These are phyloP conservation scores for Aspergillus sojae DNA, from an alignment of 2,329 filamentous ascomycete genomes.

Conservation along the genomic window DNA sequence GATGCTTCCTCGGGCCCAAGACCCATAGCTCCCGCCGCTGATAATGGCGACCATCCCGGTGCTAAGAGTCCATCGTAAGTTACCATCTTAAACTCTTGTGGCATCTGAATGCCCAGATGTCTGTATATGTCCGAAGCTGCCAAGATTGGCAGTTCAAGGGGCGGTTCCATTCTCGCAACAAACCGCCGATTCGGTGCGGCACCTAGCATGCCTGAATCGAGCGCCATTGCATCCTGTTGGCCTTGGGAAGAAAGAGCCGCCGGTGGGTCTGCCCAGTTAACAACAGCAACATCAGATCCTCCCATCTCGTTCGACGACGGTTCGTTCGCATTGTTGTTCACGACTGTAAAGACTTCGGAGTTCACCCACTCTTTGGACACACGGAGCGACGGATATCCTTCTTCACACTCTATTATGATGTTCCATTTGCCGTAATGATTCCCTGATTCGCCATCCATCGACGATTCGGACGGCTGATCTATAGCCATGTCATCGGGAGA, in stretches of 20 bases:
- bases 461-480: conserved; percentile 28
- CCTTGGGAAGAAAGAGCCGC: conserved; percentile 37
- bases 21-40: conserved; percentile 25
- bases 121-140: conserved; percentile 46
- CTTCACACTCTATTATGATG: conserved; percentile 47
- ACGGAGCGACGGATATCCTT: conserved; percentile 47
- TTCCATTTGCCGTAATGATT: conserved; percentile 36
- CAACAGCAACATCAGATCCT: conserved; percentile 30
- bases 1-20: conserved; percentile 30
- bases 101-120: conserved; percentile 42
- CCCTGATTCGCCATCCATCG: conserved; percentile 19
- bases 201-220: conserved; percentile 41
- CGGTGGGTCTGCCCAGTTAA: conserved; percentile 45
- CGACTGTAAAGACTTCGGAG: conserved; percentile 35
- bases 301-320: conserved; percentile 23
- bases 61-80: conserved; percentile 44
- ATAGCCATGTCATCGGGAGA: conserved; percentile 37
- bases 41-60: conserved; percentile 31
- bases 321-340: conserved; percentile 26
- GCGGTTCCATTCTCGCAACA: conserved; percentile 45
- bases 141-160: conserved; percentile 46
- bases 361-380: conserved; percentile 49
- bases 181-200: conserved; percentile 47
- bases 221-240: conserved; percentile 38
- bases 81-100: conserved; percentile 42